Evolutionary conservation across 177 flowering plant species (phyloP).

Genomic region (Telopea speciosissima): DNA sequence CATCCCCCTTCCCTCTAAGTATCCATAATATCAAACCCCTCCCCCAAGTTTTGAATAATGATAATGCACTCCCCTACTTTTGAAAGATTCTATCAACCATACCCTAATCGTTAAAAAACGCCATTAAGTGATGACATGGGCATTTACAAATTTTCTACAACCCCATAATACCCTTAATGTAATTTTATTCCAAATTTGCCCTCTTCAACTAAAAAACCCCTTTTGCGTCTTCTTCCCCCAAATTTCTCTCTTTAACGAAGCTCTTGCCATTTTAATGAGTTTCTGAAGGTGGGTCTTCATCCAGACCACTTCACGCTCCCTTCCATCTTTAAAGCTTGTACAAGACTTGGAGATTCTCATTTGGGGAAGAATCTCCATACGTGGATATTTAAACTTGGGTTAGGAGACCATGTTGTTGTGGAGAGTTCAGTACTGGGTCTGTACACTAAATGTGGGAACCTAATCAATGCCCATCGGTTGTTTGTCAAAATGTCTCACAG

Average conservation of each 20-base stretch:
- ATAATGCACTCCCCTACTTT: too few relatives aligned
- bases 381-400: constrained; percentile 40
- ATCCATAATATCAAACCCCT: too few relatives aligned
- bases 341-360: constrained; percentile 24
- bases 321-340: constrained; percentile 36
- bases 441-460: constrained; percentile 33
- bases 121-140: too few relatives aligned
- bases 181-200: too few relatives aligned
- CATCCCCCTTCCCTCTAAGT: too few relatives aligned
- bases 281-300: constrained; percentile 22
- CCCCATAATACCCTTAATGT: too few relatives aligned
- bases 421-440: constrained; percentile 37
- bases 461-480: constrained; percentile 27
- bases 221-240: too few relatives aligned
- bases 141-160: too few relatives aligned
- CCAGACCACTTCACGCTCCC: constrained; percentile 55
- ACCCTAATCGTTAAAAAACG: too few relatives aligned
- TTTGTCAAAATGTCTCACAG: constrained; percentile 26
- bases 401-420: constrained; percentile 37
- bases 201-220: too few relatives aligned
- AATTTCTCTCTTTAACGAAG: constrained; percentile 21
- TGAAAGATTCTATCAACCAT: too few relatives aligned
- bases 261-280: constrained; percentile 25
- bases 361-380: constrained; percentile 34
- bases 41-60: too few relatives aligned